Evolutionary conservation across 2,329 filamentous ascomycete species (phyloP).

Genomic region (Pyrenochaeta sp.): DNA sequence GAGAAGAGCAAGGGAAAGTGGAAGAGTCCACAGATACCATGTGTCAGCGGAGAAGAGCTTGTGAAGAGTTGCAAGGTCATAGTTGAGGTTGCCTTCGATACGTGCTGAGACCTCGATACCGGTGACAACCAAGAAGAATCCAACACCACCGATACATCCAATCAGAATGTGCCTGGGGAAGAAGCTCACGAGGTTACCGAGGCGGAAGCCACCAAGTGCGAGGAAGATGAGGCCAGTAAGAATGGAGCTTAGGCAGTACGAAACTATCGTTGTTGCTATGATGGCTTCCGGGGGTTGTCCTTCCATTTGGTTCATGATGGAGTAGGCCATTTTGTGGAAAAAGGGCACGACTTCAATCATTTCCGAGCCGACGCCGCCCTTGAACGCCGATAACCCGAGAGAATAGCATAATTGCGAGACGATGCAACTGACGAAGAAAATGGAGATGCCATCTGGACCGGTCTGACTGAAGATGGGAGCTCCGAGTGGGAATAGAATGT

Average conservation of each 20-base stretch:
- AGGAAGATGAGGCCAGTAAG: conserved; percentile 93
- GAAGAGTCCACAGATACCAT: conserved; percentile 81
- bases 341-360: conserved; percentile 99
- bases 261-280: conserved; percentile 90
- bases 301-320: conserved; percentile 80
- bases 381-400: conserved; percentile 82
- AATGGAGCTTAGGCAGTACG: conserved; percentile 89
- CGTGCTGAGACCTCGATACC: conserved; percentile 93
- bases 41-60: conserved; percentile 78
- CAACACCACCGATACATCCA: conserved; percentile 95
- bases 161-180: conserved; percentile 96
- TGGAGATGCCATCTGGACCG: conserved; percentile 93
- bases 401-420: conserved; percentile 92
- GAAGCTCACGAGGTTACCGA: conserved; percentile 94
- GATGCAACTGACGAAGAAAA: conserved; percentile 98
- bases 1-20: conserved; percentile 76
- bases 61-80: conserved; percentile 77
- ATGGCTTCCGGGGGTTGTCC: conserved; percentile 83
- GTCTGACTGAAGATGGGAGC: conserved; percentile 84
- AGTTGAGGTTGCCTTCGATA: conserved; percentile 83
- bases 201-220: conserved; percentile 82
- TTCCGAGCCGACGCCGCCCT: conserved; percentile 90
- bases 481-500: conserved; percentile 88
- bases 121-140: conserved; percentile 91
- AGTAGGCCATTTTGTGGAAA: conserved; percentile 97